A percentile compares a stretch with the other conserved stretches of the same genome.
phyloP scores from a whole-genome alignment of 352 stramenopile genomes.

The Poterioochromonas sp. region DNA sequence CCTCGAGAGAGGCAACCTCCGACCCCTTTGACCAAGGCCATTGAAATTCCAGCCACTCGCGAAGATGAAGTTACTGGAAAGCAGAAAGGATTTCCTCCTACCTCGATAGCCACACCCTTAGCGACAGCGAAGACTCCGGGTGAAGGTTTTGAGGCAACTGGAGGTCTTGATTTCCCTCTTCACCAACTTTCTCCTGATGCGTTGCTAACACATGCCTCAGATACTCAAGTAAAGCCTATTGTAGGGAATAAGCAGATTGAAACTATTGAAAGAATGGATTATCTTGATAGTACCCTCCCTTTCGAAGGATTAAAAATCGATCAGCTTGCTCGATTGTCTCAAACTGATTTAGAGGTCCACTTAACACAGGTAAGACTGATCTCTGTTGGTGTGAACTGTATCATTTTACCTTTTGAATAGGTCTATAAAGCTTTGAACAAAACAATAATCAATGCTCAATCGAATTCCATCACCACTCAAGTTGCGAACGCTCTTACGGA shows the following conservation, averaged over 20 bases:
- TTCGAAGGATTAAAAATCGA: background rate
- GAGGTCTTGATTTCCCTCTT: too few relatives aligned
- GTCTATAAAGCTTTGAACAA: background rate
- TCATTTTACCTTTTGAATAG: background rate
- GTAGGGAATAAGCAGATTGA: conserved; percentile 20
- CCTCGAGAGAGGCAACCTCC: too few relatives aligned
- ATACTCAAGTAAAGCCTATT: conserved; percentile 25
- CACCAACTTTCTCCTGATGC: background rate
- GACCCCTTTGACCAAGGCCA: too few relatives aligned
- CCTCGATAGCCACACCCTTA: too few relatives aligned
- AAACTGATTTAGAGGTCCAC: conserved; percentile 6
- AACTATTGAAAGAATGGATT: background rate
- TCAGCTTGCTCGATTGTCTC: background rate
- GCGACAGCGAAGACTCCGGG: too few relatives aligned
- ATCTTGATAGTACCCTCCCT: background rate
- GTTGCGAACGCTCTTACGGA: background rate
- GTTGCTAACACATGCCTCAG: background rate
- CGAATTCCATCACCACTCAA: background rate
- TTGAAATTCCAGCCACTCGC: too few relatives aligned
- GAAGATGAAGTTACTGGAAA: too few relatives aligned
- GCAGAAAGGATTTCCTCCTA: too few relatives aligned
- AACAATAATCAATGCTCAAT: background rate
- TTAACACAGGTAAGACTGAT: background rate
- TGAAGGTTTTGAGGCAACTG: too few relatives aligned
- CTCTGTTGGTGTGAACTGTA: background rate